Percentiles rank a stretch among this genome's conserved stretches.
phyloP scores from a whole-genome alignment of 306 rosid genomes.

The Cucumis sativus region Cucumber_9930_V3 NC_026656.2:3956501-3957000 shows the following conservation, averaged over 20 bases:
- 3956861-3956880: slow-evolving; percentile 61
- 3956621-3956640: background rate
- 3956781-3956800: background rate
- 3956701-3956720: background rate
- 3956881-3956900: slow-evolving; percentile 45
- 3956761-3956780: background rate
- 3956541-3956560: too few relatives aligned
- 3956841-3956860: slow-evolving; percentile 23
- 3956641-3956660: background rate
- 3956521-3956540: too few relatives aligned
- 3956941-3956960: slow-evolving; percentile 67
- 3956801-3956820: background rate
- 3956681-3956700: background rate
- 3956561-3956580: too few relatives aligned
- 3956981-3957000: slow-evolving; percentile 89
- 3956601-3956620: background rate
- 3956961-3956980: slow-evolving; percentile 77
- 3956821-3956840: slow-evolving; percentile 23
- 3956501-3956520: too few relatives aligned
- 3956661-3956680: background rate
- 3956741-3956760: background rate
- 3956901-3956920: slow-evolving; percentile 81
- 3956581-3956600: background rate
- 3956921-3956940: slow-evolving; percentile 97
- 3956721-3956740: background rate